Base-by-base conservation (phyloP, 2,329 filamentous ascomycete genomes). In the Neocatenulostroma microsporum region DNA sequence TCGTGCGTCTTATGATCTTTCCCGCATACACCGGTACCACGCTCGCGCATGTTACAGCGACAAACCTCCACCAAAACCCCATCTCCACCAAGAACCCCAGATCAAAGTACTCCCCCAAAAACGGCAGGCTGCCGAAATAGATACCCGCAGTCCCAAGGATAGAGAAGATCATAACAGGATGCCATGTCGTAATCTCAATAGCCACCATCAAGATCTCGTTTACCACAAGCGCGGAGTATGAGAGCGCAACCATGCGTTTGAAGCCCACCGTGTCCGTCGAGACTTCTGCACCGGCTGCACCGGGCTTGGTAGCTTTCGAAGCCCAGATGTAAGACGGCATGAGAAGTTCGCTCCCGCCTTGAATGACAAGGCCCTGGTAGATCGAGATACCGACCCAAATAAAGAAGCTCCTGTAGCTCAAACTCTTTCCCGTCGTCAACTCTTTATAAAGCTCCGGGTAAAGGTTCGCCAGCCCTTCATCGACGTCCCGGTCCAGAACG, bases 361-460 rank as follows among this genome's bases (percentile, higher is more conserved):
- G 89, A 53, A 98, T 96, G 57, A 96, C 81, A 46, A 84, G 76
- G 34, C 91, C 91, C 61, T 98, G 91, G 63, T 98, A 98, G 48
- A 98, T 78, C 24, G 84, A 93, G 9, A 98, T 86, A 12, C 87
- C 72, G 5, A 96, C 86, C 93, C 93, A 98, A 45, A 89, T 79
- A 66, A 95, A 94, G 66, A 98, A 98, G 9, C 87, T 94, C 37
- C 82, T 79, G 63, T 96, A 96, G 34, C 82, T 88, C 13, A 98
- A 73, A 4, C 82, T 87, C 11, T 84, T 80, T 8, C 89, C 89
- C 0, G 78, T 76, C 0, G 89, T 95, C n/a, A 98, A 72, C 59
- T 98, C 93, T 57, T 94, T 94, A 72, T 98, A 98, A 2, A 98
- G 74, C 55, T 98, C 91, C 0, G 91, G 93, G 58, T 98, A 98